Evolutionary conservation across 2,329 filamentous ascomycete species (phyloP), one percentile per base, ranked within the genome.

Genomic region (Leptosphaerulina australis): DNA sequence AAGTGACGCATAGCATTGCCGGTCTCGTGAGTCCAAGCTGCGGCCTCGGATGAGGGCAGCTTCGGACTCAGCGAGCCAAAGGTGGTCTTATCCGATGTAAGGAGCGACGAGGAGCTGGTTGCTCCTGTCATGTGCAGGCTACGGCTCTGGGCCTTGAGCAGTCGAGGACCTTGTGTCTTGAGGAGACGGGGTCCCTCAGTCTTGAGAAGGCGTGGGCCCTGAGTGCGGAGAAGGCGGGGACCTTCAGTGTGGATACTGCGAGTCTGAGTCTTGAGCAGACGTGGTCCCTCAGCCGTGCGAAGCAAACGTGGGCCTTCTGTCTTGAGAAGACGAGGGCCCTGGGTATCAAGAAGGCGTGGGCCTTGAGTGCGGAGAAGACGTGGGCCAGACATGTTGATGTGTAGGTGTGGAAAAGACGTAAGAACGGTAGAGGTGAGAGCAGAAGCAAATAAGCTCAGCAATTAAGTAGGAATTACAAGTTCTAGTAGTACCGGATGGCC

Each of bases 61-160:
- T 77, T 77, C 49, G 81, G 77, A 25, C 79, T 72, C 50, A 81
- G 81, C 0, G 56, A 53, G 50, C 54, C 51, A 47, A 77, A 65
- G 31, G 76, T 76, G 14, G 79, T 74, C 60, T 79, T 79, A 59
- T 83, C 81, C 24, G 76, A 70, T 67, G 62, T 79, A 71, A 76
- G 73, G 63, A 68, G 76, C 58, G 73, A 82, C 63, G 74, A 75
- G 53, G 79, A 83, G 40, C 82, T 82, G 21, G 82, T 76, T 29
- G 80, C 79, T 45, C 83, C 83, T 26, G 83, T 86, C 74, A 85
- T 84, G 72, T 82, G 81, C 39, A 86, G 77, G 48, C 71, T 69
- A 59, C 83, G 83, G 37, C 64, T 65, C 61, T 73, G 68, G 48
- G 48, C 46, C 25, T 46, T 51, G 25, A 51, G 41, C 25, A 51